A percentile compares a stretch with the other conserved stretches of the same genome.
Evolutionary conservation across 2,329 filamentous ascomycete genomes (phyloP).

Genomic region (Talaromyces sp.): DNA sequence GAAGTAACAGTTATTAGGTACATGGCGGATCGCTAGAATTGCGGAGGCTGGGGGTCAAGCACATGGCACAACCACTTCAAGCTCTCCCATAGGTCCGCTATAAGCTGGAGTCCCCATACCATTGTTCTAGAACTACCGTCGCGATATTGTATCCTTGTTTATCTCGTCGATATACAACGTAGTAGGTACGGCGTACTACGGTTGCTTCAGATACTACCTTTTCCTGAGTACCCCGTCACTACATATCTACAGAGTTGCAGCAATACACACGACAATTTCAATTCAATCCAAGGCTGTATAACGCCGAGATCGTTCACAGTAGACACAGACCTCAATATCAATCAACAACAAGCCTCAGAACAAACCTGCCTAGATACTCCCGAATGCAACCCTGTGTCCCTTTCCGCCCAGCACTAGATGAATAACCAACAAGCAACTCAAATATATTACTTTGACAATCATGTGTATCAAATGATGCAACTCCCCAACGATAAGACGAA

Average conservation of each 20-base stretch:
- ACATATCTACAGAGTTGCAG: background rate
- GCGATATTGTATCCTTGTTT: background rate
- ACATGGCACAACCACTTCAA: background rate
- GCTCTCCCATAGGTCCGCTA: background rate
- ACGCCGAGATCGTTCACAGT: background rate
- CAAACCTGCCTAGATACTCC: background rate
- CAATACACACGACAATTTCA: background rate
- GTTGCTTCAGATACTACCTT: background rate
- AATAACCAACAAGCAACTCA: background rate
- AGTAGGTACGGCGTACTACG: background rate
- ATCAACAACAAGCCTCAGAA: background rate
- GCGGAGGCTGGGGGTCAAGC: background rate
- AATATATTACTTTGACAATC: background rate
- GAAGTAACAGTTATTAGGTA: no score
- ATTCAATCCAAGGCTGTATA: background rate
- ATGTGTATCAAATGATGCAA: background rate
- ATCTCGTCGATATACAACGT: background rate
- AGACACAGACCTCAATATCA: background rate
- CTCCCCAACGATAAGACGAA: background rate
- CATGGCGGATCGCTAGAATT: background rate
- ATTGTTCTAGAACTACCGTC: conserved; percentile 1
- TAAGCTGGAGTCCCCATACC: background rate
- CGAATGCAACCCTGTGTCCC: background rate
- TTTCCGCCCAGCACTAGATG: background rate
- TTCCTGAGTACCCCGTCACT: background rate